Evolutionary conservation across 2,329 filamentous ascomycete genomes (phyloP).

Genomic region (Pseudogymnoascus sp.): DNA sequence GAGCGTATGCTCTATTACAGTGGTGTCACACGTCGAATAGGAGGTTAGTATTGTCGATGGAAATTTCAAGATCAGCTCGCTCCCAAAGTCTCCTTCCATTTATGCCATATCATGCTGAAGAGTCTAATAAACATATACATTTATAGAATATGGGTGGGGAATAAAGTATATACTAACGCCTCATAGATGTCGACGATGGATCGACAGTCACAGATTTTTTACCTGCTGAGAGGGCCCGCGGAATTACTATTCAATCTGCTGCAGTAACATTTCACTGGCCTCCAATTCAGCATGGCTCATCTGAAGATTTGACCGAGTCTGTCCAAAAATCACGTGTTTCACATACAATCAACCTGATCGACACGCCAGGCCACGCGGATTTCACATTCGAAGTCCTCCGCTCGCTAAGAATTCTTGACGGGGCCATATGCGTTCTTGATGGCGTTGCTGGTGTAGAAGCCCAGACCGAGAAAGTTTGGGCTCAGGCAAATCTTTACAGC

Average conservation of each 20-base stretch:
- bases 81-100: neutral
- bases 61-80: neutral
- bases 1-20: constrained; percentile 99
- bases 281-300: constrained; percentile 32
- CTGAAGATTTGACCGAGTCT: constrained; percentile 10
- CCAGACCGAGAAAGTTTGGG: constrained; percentile 95
- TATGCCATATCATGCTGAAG: neutral
- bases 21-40: constrained; percentile 77
- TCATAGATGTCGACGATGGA: constrained; percentile 78
- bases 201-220: constrained; percentile 97
- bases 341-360: constrained; percentile 82
- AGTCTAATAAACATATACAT: neutral
- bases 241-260: constrained; percentile 96
- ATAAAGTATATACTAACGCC: neutral
- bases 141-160: neutral
- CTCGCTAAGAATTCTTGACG: constrained; percentile 79
- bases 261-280: constrained; percentile 96
- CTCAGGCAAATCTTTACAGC: constrained; percentile 73
- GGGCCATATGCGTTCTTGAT: constrained; percentile 86
- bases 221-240: constrained; percentile 80
- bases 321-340: constrained; percentile 37
- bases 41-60: constrained; percentile 38
- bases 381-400: constrained; percentile 95
- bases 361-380: constrained; percentile 93
- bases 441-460: constrained; percentile 92